phyloP scores from a whole-genome alignment of 2,329 filamentous ascomycete genomes.

The Beauveria rudraprayagi region DNA sequence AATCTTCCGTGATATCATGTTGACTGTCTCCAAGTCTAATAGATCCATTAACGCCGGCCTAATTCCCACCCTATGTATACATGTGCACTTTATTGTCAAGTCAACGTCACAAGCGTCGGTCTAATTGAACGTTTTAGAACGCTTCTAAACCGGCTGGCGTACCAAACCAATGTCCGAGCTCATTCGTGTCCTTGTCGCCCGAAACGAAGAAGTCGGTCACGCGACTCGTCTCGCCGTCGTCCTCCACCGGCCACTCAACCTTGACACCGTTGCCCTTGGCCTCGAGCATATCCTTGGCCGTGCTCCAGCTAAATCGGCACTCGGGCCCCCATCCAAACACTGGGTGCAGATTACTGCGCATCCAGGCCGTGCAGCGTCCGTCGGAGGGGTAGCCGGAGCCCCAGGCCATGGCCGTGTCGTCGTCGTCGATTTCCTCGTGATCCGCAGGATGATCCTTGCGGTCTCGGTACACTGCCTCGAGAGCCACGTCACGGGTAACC shows the following conservation, averaged over 20 bases:
- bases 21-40: neutral
- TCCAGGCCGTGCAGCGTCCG: conserved; percentile 68
- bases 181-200: conserved; percentile 43
- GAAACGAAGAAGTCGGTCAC: conserved; percentile 68
- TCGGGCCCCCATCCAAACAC: conserved; percentile 93
- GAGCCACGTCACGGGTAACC: conserved; percentile 83
- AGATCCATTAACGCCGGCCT: neutral
- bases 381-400: conserved; percentile 94
- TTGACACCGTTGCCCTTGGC: conserved; percentile 57
- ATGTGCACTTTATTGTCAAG: neutral
- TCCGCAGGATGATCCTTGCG: conserved; percentile 24
- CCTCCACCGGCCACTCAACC: conserved; percentile 76
- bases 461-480: conserved; percentile 66
- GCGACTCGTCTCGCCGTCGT: conserved; percentile 59
- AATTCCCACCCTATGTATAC: neutral
- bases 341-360: conserved; percentile 81
- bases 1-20: neutral
- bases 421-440: conserved; percentile 24
- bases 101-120: neutral
- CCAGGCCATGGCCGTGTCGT: conserved; percentile 50
- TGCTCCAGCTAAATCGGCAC: conserved; percentile 93
- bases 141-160: conserved; percentile 59
- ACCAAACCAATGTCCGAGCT: conserved; percentile 78
- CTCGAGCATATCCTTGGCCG: conserved; percentile 87
- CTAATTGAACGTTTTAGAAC: conserved; percentile 40